These are phyloP conservation scores for Fusarium papillatum DNA, from an alignment of 2,329 filamentous ascomycete genomes.

Conservation along the genomic window DNA sequence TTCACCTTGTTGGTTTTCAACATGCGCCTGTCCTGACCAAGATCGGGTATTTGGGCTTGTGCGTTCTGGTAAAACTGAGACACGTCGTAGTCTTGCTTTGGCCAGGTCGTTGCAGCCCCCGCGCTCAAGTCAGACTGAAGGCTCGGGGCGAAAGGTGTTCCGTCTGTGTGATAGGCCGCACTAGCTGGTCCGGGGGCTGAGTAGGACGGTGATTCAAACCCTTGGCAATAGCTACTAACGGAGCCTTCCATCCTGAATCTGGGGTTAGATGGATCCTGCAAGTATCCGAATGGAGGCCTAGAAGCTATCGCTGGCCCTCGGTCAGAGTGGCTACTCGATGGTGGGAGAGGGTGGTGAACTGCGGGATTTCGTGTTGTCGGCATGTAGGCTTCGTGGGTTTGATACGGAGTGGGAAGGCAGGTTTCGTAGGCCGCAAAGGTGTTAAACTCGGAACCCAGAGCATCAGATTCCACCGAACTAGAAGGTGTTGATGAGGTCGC, in stretches of 20 bases:
- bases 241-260: conserved; percentile 39
- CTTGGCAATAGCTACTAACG: conserved; percentile 30
- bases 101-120: conserved; percentile 32
- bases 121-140: conserved; percentile 33
- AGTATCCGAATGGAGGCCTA: conserved; percentile 40
- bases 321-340: conserved; percentile 30
- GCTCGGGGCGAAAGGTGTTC: conserved; percentile 32
- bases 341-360: conserved; percentile 35
- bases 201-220: conserved; percentile 39
- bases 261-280: conserved; percentile 35
- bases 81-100: conserved; percentile 43
- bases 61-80: conserved; percentile 38
- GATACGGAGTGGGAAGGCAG: conserved; percentile 57
- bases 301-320: conserved; percentile 30
- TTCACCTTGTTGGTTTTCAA: conserved; percentile 45
- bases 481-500: conserved; percentile 48
- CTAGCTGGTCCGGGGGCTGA: conserved; percentile 30
- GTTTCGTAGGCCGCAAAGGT: conserved; percentile 63
- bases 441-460: conserved; percentile 65
- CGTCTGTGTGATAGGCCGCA: conserved; percentile 38
- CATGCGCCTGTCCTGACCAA: conserved; percentile 37
- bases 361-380: conserved; percentile 48
- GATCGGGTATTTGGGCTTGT: conserved; percentile 36
- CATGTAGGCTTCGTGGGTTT: conserved; percentile 60
- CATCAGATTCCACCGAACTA: conserved; percentile 58